phyloP scores from a whole-genome alignment of 2,329 filamentous ascomycete genomes.

The Purpureocillium takamizusanense region DNA sequence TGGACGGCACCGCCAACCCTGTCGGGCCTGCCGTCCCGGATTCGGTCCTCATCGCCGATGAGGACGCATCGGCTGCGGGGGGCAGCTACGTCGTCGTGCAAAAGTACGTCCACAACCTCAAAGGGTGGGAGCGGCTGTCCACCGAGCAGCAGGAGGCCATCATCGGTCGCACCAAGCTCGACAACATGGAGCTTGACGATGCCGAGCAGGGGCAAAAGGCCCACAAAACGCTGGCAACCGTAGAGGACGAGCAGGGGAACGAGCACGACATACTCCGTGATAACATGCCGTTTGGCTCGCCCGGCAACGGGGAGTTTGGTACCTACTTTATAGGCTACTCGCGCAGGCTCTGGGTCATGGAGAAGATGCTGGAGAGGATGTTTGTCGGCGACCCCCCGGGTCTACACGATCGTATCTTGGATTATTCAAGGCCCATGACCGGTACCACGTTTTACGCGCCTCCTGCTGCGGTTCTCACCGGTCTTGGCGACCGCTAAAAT shows the following conservation, averaged over 20 bases:
- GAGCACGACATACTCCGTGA: conserved; percentile 47
- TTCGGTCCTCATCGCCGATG: conserved; percentile 34
- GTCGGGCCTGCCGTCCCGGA: conserved; percentile 32
- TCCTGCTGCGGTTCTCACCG: conserved; percentile 3
- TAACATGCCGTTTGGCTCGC: conserved; percentile 53
- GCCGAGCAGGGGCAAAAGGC: conserved; percentile 34
- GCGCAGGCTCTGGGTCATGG: conserved; percentile 43
- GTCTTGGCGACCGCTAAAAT: conserved; percentile 1
- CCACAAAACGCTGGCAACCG: conserved; percentile 46
- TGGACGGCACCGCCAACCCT: conserved; percentile 52
- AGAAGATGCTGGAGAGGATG: conserved; percentile 50
- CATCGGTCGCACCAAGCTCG: conserved; percentile 47
- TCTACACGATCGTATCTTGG: conserved; percentile 44
- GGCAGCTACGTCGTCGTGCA: conserved; percentile 52
- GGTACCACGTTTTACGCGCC: conserved; percentile 46
- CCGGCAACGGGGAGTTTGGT: conserved; percentile 39
- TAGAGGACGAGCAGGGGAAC: conserved; percentile 38
- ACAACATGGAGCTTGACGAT: conserved; percentile 48
- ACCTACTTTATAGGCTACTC: conserved; percentile 52
- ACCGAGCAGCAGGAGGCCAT: conserved; percentile 45
- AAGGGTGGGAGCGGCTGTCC: conserved; percentile 33
- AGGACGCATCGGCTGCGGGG: conserved; percentile 26
- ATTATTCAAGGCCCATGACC: conserved; percentile 43
- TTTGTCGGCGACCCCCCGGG: conserved; percentile 45
- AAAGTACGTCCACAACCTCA: conserved; percentile 47